Conservation (phyloP, 192 early-diverging fungal species). For the Umbelopsis ramanniana region DNA sequence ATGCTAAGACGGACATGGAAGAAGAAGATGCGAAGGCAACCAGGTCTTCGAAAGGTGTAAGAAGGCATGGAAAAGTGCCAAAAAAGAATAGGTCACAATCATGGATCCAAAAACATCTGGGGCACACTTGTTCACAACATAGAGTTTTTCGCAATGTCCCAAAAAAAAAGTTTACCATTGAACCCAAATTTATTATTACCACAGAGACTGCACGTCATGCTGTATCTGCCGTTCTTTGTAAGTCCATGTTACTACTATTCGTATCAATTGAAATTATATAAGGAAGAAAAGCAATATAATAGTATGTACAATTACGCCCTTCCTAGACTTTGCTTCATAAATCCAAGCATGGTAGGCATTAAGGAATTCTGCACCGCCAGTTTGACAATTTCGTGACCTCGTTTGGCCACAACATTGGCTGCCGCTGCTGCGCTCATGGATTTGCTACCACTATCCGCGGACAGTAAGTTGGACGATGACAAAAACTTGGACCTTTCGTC, state of each 20-base stretch:
- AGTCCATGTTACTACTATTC: too few relatives aligned
- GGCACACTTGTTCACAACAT: too few relatives aligned
- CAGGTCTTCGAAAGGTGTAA: neutral
- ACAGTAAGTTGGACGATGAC: neutral
- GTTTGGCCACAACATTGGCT: slow-evolving; percentile 37
- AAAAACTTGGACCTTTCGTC: slow-evolving; percentile 16
- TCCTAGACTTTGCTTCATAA: slow-evolving; percentile 35
- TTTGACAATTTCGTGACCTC: slow-evolving; percentile 54
- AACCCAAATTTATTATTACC: neutral
- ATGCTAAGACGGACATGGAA: neutral
- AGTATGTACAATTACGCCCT: neutral
- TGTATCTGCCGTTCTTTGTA: too few relatives aligned
- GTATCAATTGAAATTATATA: neutral
- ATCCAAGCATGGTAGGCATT: slow-evolving; percentile 52
- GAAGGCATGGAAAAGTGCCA: neutral
- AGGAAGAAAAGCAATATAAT: neutral
- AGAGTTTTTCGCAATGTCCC: too few relatives aligned
- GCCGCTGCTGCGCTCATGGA: slow-evolving; percentile 18
- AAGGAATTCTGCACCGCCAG: slow-evolving; percentile 55
- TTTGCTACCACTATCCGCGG: neutral
- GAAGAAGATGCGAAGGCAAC: neutral
- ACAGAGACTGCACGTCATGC: too few relatives aligned
- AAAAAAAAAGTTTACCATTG: neutral
- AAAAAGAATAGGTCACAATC: neutral
- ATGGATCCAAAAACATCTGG: too few relatives aligned